phyloP scores from a whole-genome alignment of 192 early-diverging fungal species.

The Coemansia guatemalensis region DNA sequence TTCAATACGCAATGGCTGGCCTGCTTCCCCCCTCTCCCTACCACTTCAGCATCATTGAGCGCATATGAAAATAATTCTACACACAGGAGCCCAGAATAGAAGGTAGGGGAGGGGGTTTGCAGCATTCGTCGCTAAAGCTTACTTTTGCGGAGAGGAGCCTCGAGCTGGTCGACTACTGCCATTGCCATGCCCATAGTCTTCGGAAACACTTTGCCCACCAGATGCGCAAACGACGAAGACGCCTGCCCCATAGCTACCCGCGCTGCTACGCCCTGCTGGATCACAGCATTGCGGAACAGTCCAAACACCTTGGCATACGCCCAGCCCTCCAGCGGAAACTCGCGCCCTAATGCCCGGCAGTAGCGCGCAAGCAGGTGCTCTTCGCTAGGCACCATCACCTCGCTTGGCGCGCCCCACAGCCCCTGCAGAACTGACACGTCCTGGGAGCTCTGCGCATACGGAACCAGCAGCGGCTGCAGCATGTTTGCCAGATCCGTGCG shows the following conservation, averaged over 20 bases:
- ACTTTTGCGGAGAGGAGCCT: constrained; percentile 26
- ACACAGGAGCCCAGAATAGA: not conserved
- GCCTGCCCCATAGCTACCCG: constrained; percentile 85
- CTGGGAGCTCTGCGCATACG: constrained; percentile 21
- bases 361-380: constrained; percentile 72
- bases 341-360: constrained; percentile 58
- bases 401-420: constrained; percentile 46
- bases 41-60: no score
- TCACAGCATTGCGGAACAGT: constrained; percentile 82
- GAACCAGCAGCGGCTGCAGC: constrained; percentile 69
- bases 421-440: constrained; percentile 33
- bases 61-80: not conserved
- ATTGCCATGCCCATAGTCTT: constrained; percentile 56
- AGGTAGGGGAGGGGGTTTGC: not conserved
- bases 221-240: constrained; percentile 64
- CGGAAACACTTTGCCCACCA: constrained; percentile 41
- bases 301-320: constrained; percentile 83
- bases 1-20: no score
- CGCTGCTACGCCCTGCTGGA: constrained; percentile 88
- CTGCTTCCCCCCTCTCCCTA: no score
- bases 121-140: constrained; percentile 20
- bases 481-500: constrained; percentile 88
- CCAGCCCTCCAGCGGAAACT: constrained; percentile 78
- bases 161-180: constrained; percentile 56
- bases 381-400: constrained; percentile 62